These are phyloP conservation scores for Phyllosticta citrichinensis DNA, from an alignment of 2,329 filamentous ascomycete species.

Conservation along the genomic window DNA sequence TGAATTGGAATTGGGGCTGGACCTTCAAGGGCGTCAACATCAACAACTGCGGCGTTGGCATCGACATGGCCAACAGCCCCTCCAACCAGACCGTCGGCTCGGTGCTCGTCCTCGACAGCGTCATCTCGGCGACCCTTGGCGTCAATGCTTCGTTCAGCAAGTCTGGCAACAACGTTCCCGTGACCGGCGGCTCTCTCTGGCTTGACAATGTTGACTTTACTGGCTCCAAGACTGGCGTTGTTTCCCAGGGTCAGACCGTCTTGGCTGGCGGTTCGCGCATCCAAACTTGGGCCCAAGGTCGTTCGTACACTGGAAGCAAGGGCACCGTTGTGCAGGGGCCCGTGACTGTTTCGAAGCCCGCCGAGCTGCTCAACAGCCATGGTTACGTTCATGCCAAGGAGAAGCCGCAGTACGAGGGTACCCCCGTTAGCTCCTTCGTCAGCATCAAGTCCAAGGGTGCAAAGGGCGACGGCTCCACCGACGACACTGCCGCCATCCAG, in stretches of 20 bases:
- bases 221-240: conserved; percentile 58
- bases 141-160: conserved; percentile 62
- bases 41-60: conserved; percentile 36
- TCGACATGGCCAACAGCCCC: conserved; percentile 47
- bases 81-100: conserved; percentile 73
- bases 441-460: conserved; percentile 76
- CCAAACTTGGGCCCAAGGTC: conserved; percentile 68
- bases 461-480: conserved; percentile 75
- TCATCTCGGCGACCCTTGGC: conserved; percentile 66
- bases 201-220: conserved; percentile 84
- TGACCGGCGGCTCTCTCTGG: conserved; percentile 71
- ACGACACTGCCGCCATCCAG: conserved; percentile 82
- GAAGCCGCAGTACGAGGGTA: conserved; percentile 76
- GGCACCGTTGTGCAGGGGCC: conserved; percentile 48
- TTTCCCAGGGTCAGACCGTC: conserved; percentile 48
- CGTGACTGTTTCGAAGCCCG: conserved; percentile 49
- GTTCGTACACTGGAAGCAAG: conserved; percentile 49
- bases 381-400: conserved; percentile 71
- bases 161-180: conserved; percentile 53
- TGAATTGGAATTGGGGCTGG: conserved; percentile 48
- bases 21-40: conserved; percentile 37
- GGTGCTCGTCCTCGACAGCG: conserved; percentile 71
- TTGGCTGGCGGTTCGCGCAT: conserved; percentile 62
- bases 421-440: conserved; percentile 60
- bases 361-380: conserved; percentile 50